Evolutionary conservation across 768 basidiomycete genomes (phyloP).

Genomic region (Artomyces pyxidatus): DNA sequence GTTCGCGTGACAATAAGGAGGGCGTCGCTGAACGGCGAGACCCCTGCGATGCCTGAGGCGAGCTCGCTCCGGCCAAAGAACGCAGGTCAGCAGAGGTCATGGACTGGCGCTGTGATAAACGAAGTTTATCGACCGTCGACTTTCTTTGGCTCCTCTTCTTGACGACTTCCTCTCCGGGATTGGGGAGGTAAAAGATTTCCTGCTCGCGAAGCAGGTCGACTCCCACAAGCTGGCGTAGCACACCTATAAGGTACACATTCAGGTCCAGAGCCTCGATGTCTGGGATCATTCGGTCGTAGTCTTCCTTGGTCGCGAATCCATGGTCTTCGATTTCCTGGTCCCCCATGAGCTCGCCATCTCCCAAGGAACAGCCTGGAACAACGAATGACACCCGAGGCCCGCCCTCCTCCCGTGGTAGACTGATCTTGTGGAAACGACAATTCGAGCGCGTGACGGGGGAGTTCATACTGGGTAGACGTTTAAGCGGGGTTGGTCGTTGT

Average conservation of each 20-base stretch:
- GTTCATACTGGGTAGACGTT: constrained; percentile 16
- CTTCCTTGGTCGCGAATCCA: constrained; percentile 46
- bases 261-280: constrained; percentile 43
- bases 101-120: constrained; percentile 10
- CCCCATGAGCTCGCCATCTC: constrained; percentile 45
- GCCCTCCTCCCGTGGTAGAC: constrained; percentile 46
- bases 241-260: constrained; percentile 43
- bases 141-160: constrained; percentile 12
- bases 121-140: constrained; percentile 5
- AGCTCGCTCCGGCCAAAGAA: constrained; percentile 1
- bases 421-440: constrained; percentile 64
- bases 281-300: constrained; percentile 37
- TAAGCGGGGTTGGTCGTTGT: constrained; percentile 6
- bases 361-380: constrained; percentile 61
- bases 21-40: constrained; percentile 2
- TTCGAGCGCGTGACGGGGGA: constrained; percentile 60
- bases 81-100: constrained; percentile 1
- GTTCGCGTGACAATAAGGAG: not conserved
- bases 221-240: constrained; percentile 54
- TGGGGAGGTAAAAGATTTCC: constrained; percentile 57
- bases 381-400: constrained; percentile 52
- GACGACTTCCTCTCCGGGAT: constrained; percentile 34
- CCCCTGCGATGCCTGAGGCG: constrained; percentile 5
- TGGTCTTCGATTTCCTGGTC: constrained; percentile 53
- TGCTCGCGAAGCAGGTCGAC: constrained; percentile 56